Base-by-base conservation (phyloP, 1,284 basidiomycete genomes). In the Heterobasidion occidentale region DNA sequence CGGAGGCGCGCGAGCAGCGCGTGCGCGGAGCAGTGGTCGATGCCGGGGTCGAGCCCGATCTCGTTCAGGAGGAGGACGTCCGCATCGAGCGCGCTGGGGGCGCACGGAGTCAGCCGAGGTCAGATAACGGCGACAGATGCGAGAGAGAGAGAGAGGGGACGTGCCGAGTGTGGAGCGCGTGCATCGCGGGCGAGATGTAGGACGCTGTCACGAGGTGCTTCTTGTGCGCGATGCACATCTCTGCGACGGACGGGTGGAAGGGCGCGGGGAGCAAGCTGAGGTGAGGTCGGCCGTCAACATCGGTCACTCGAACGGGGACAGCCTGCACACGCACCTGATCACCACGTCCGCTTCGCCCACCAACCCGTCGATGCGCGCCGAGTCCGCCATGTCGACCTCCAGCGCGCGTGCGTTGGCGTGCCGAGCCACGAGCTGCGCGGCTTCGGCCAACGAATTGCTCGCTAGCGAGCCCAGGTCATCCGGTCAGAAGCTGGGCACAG, bases 21-120 rank as follows among this genome's bases (percentile, higher is more conserved):
- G 67, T 94, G 83, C 0, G 94, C 94, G 19, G 91, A 93, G 68
- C 90, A 88, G 66, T 97, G 94, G 71, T 98, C 95, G 61, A 98
- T 90, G n/a, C 94, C 94, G 0, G 94, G 94, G 70, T 98, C 95
- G 0, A 98, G 76, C 1, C 94, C 94, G 51, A 97, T 93, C 72
- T 98, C 95, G 64, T 94, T 96, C 49, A 98, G 78, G 0, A 98
- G 74, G 1, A 95, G 74, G 15, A 97, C 83, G 49, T 84, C 80
- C 0, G 83, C 79, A 5, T 78, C 70, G 49, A 78, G 62, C 0
- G 94, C 94, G 3, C 90, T 92, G 34, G 19, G 36, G 4, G 38
- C 38, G 15, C 27, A 14, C 17, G 17, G 20, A 7, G 46, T 38
- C 59, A 7, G 36, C 2, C 2, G 36, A n/a, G 15, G 44, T 45